Conservation (phyloP, 139 green algal genomes). For the Chlamydomonas asymmetrica region DNA sequence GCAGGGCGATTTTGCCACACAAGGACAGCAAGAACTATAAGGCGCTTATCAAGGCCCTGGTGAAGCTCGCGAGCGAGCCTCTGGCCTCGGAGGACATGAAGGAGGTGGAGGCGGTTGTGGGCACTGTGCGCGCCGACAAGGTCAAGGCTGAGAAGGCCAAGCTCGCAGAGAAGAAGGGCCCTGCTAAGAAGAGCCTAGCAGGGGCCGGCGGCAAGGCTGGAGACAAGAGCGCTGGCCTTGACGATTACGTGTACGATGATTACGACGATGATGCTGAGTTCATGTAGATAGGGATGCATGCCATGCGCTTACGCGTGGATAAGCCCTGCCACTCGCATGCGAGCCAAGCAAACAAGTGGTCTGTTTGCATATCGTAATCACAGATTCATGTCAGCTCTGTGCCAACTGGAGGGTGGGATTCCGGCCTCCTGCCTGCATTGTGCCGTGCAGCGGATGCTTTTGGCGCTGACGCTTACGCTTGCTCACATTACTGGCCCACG, state of each 20-base stretch:
- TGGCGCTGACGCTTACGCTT: no score
- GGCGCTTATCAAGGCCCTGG: conserved; percentile 58
- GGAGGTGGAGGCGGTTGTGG: conserved; percentile 67
- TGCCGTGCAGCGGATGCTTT: no score
- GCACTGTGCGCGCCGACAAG: conserved; percentile 33
- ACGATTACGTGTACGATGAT: conserved; percentile 82
- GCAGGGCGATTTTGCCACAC: conserved; percentile 36
- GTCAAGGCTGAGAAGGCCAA: conserved; percentile 28
- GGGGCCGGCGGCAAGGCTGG: no score
- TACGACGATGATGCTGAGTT: conserved; percentile 65
- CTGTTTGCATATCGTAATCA: no score
- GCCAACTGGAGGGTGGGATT: no score
- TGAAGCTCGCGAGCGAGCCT: conserved; percentile 34
- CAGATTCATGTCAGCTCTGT: no score
- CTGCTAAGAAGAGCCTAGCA: conserved; percentile 71
- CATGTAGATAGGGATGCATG: no score
- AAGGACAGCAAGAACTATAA: conserved; percentile 65
- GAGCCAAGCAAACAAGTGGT: no score
- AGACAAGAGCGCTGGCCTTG: conserved; percentile 66
- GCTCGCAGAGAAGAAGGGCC: conserved; percentile 17
- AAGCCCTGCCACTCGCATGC: no score
- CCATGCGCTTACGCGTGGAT: no score
- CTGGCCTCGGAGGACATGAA: conserved; percentile 61
- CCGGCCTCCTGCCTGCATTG: no score
- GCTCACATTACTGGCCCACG: no score